These are phyloP conservation scores for Cryomyces minteri DNA, from an alignment of 495 filamentous ascomycete species.

Conservation along the genomic window DNA sequence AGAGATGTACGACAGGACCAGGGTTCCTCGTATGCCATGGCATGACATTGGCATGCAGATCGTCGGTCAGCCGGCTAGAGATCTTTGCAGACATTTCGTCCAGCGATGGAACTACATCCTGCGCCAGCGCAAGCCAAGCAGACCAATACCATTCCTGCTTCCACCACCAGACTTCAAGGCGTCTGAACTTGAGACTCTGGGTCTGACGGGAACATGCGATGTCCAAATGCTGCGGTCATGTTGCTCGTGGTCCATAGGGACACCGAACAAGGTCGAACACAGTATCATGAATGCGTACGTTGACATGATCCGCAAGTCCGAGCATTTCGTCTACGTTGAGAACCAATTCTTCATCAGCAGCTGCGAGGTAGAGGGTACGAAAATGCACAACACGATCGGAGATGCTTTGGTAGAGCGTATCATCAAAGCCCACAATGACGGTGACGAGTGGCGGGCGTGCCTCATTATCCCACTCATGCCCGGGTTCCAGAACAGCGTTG, in stretches of 20 bases:
- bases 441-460: constrained; percentile 85
- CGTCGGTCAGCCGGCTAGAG: constrained; percentile 85
- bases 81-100: constrained; percentile 94
- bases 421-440: constrained; percentile 61
- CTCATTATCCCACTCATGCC: constrained; percentile 93
- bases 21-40: constrained; percentile 92
- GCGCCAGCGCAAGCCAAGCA: constrained; percentile 80
- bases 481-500: constrained; percentile 94
- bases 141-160: constrained; percentile 83
- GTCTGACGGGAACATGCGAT: constrained; percentile 84
- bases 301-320: constrained; percentile 82
- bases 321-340: constrained; percentile 97
- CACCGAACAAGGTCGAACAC: constrained; percentile 61
- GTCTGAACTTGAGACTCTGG: constrained; percentile 70
- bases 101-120: constrained; percentile 98
- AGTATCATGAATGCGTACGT: constrained; percentile 95
- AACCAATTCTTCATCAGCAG: constrained; percentile 99
- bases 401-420: constrained; percentile 91
- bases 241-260: constrained; percentile 79
- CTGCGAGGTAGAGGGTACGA: constrained; percentile 69
- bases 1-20: constrained; percentile 92
- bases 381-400: constrained; percentile 83
- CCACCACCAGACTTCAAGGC: constrained; percentile 82
- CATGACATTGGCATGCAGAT: constrained; percentile 99
- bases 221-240: constrained; percentile 89